phyloP scores from a whole-genome alignment of 176 grass and related monocot species.

The Triticum turgidum region DNA sequence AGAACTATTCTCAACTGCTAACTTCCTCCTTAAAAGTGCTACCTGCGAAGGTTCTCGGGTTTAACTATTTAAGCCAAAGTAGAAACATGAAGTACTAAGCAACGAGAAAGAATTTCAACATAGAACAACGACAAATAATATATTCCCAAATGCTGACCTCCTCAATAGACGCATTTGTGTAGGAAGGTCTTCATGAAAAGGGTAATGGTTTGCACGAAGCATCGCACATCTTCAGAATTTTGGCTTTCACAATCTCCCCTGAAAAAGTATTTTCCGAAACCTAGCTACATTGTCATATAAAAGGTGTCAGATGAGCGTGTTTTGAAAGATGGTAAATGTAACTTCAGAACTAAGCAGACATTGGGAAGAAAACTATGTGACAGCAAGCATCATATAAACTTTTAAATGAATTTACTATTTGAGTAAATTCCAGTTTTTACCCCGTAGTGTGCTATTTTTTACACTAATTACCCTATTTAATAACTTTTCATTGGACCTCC shows the following conservation, averaged over 20 bases:
- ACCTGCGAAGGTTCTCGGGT: no score
- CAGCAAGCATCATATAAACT: no score
- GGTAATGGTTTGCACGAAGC: conserved; percentile 84
- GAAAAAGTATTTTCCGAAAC: conserved; percentile 73
- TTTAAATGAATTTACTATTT: no score
- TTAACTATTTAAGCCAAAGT: no score
- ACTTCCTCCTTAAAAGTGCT: no score
- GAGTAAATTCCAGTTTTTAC: no score
- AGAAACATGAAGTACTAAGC: no score
- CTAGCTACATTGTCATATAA: conserved; percentile 37
- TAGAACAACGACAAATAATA: conserved; percentile 11
- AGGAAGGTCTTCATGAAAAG: conserved; percentile 66
- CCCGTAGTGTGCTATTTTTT: no score
- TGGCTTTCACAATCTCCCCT: conserved; percentile 70
- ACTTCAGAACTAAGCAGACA: neutral
- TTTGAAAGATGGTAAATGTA: neutral
- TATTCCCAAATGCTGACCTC: conserved; percentile 53
- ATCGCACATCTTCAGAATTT: conserved; percentile 91
- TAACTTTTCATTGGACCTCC: no score
- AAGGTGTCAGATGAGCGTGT: neutral
- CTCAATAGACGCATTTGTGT: conserved; percentile 65
- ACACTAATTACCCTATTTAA: no score
- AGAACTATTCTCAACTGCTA: no score
- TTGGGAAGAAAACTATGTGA: neutral
- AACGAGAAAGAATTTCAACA: neutral